A percentile compares a stretch with the other conserved stretches of the same genome.
Conservation (phyloP, 1,139 yeast genomes). For the Geotrichum phurueaensis region DNA sequence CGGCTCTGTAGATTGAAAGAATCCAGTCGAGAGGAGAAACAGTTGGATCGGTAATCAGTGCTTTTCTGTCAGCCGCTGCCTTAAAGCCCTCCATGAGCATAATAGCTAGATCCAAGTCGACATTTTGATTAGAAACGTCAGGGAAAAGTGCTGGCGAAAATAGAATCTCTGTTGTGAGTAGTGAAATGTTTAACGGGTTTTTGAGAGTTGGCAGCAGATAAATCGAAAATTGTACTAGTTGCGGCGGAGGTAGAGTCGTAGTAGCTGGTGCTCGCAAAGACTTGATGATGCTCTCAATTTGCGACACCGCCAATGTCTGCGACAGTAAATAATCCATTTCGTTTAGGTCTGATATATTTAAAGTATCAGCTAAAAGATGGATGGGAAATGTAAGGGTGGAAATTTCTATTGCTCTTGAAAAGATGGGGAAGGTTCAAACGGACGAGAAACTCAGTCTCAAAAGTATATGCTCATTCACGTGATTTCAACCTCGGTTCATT, state of each 20-base stretch:
- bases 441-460: not conserved
- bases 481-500: no score
- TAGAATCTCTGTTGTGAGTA: constrained; percentile 48
- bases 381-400: not conserved
- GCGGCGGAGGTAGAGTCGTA: not conserved
- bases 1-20: constrained; percentile 36
- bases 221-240: constrained; percentile 46
- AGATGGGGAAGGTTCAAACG: not conserved
- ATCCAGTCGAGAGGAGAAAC: constrained; percentile 50
- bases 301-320: not conserved
- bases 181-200: constrained; percentile 49
- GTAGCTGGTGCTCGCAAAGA: constrained; percentile 6
- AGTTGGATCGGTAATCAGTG: constrained; percentile 57
- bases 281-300: constrained; percentile 9
- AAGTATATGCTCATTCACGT: no score
- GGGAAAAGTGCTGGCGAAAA: constrained; percentile 44
- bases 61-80: constrained; percentile 46
- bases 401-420: not conserved
- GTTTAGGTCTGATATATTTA: not conserved
- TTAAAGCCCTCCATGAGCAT: constrained; percentile 37
- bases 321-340: constrained; percentile 4
- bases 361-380: not conserved
- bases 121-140: constrained; percentile 17
- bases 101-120: constrained; percentile 19
- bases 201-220: constrained; percentile 60